These are phyloP conservation scores for Zygotorulaspora danielsina DNA, from an alignment of 805 yeast species.

Conservation along the genomic window DNA sequence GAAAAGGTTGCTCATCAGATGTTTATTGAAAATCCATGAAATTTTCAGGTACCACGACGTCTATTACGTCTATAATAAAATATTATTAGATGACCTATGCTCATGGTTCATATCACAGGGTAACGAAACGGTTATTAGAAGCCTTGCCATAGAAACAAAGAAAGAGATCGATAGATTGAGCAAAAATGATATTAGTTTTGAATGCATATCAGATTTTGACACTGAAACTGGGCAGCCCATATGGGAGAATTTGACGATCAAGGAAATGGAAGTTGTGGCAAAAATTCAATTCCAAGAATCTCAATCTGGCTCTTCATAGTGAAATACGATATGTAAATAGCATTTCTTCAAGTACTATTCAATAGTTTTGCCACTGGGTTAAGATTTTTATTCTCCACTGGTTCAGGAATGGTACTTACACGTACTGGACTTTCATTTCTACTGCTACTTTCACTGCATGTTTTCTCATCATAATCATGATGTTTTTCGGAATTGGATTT, in stretches of 20 bases:
- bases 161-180: conserved; percentile 39
- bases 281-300: conserved; percentile 42
- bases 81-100: conserved; percentile 71
- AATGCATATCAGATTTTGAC: conserved; percentile 37
- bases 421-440: conserved; percentile 22
- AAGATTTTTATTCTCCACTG: conserved; percentile 4
- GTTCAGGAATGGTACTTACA: not conserved
- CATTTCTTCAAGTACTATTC: conserved; percentile 9
- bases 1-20: conserved; percentile 56
- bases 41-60: conserved; percentile 78
- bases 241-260: conserved; percentile 43
- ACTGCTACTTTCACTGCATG: conserved; percentile 34
- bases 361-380: conserved; percentile 15
- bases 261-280: conserved; percentile 57
- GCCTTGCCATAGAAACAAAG: conserved; percentile 60
- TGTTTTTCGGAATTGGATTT: conserved; percentile 11
- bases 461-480: conserved; percentile 25
- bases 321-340: not conserved
- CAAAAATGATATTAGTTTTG: conserved; percentile 46
- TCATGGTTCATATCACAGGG: conserved; percentile 65
- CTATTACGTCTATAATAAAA: conserved; percentile 76
- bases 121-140: conserved; percentile 53
- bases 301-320: conserved; percentile 1
- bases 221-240: conserved; percentile 38
- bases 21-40: conserved; percentile 59